These are phyloP conservation scores for Penicillium silybi DNA, from an alignment of 495 filamentous ascomycete species.

Conservation along the genomic window DNA sequence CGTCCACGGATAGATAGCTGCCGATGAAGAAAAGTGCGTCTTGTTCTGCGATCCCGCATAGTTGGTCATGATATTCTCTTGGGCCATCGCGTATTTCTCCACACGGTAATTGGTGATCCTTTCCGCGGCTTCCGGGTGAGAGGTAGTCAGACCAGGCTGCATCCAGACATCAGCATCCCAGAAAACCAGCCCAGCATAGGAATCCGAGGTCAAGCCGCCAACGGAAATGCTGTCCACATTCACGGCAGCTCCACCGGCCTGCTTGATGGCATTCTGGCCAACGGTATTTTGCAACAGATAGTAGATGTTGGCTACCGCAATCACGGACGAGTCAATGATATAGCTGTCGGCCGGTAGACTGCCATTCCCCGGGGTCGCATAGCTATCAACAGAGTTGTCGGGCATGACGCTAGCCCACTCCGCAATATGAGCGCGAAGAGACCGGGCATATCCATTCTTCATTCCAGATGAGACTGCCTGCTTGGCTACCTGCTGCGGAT, in stretches of 20 bases:
- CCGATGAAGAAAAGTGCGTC: conserved; percentile 46
- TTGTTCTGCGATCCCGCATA: conserved; percentile 49
- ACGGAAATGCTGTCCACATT: conserved; percentile 57
- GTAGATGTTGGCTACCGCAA: conserved; percentile 62
- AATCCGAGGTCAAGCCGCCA: conserved; percentile 58
- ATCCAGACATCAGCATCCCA: conserved; percentile 69
- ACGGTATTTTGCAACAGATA: conserved; percentile 68
- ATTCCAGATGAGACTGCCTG: conserved; percentile 41
- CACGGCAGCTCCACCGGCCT: conserved; percentile 37
- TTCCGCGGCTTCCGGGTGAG: conserved; percentile 53
- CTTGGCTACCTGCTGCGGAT: conserved; percentile 49
- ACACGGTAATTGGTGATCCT: conserved; percentile 57
- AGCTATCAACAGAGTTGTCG: conserved; percentile 59
- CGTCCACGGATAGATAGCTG: conserved; percentile 61
- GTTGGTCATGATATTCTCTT: conserved; percentile 45
- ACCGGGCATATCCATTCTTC: conserved; percentile 42
- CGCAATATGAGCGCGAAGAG: conserved; percentile 44
- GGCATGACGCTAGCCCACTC: conserved; percentile 56
- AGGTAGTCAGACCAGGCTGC: conserved; percentile 58
- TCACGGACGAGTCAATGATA: conserved; percentile 58
- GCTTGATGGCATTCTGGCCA: conserved; percentile 46
- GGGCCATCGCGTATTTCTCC: conserved; percentile 49
- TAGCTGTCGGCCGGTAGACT: conserved; percentile 56
- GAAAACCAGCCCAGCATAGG: conserved; percentile 59
- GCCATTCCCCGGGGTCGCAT: conserved; percentile 53